These are phyloP conservation scores for Candida insectorum DNA, from an alignment of 805 yeast genomes.

Conservation along the genomic window DNA sequence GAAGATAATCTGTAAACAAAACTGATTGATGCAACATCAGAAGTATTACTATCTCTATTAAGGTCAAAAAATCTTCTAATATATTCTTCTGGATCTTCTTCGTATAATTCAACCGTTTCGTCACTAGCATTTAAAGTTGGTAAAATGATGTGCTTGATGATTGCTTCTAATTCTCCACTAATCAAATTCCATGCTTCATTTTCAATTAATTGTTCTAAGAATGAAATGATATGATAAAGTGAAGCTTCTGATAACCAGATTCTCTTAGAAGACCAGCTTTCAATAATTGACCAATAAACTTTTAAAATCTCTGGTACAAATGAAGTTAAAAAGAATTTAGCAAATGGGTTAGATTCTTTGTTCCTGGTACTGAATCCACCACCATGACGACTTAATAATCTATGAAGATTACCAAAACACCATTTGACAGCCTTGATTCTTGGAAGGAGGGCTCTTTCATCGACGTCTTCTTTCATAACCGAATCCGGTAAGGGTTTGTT, in stretches of 20 bases:
- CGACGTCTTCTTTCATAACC: conserved; percentile 31
- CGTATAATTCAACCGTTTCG: conserved; percentile 39
- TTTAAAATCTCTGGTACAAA: conserved; percentile 42
- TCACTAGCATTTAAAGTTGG: conserved; percentile 39
- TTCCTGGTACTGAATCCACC: conserved; percentile 37
- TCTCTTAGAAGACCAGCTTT: conserved; percentile 35
- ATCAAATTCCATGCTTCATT: conserved; percentile 37
- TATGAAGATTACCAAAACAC: conserved; percentile 42
- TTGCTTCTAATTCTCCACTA: conserved; percentile 38
- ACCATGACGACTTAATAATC: conserved; percentile 41
- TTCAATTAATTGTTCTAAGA: conserved; percentile 39
- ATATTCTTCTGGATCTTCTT: conserved; percentile 46
- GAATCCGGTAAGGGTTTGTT: conserved; percentile 36
- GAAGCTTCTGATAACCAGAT: conserved; percentile 41
- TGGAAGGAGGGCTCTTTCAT: conserved; percentile 36
- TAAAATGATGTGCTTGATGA: conserved; percentile 36
- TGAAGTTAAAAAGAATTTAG: conserved; percentile 25
- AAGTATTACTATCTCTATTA: conserved; percentile 43
- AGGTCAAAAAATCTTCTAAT: conserved; percentile 44
- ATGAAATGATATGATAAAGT: conserved; percentile 40
- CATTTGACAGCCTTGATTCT: conserved; percentile 41
- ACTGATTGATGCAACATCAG: conserved; percentile 50
- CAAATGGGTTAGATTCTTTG: conserved; percentile 26
- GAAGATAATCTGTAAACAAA: conserved; percentile 39
- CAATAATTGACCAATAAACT: conserved; percentile 42